phyloP scores from a whole-genome alignment of 257 asterid genomes.

The Nicotiana knightiana region DNA sequence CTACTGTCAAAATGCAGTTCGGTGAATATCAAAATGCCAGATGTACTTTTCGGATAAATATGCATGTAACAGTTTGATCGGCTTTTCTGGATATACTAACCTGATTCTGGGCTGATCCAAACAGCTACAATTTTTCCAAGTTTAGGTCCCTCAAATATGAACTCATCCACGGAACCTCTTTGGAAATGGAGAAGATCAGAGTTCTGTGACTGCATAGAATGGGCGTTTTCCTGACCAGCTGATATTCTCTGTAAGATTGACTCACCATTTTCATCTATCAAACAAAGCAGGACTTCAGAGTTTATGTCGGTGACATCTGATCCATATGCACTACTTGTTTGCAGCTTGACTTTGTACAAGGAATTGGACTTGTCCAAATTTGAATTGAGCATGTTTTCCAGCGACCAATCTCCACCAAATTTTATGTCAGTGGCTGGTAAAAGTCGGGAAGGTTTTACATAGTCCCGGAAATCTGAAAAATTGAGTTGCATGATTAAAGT shows the following conservation, averaged over 20 bases:
- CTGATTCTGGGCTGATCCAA: conserved; percentile 86
- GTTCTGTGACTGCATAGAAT: conserved; percentile 20
- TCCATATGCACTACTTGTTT: conserved; percentile 59
- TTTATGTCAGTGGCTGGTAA: conserved; percentile 46
- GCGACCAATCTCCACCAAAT: conserved; percentile 27
- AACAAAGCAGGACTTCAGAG: conserved; percentile 58
- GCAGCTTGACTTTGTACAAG: conserved; percentile 50
- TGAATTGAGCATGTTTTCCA: conserved; percentile 24
- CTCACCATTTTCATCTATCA: conserved; percentile 69
- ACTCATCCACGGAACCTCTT: conserved; percentile 65
- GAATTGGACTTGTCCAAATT: conserved; percentile 19
- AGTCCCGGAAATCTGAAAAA: conserved; percentile 71
- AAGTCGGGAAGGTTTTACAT: conserved; percentile 65
- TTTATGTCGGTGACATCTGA: conserved; percentile 59
- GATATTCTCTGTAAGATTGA: conserved; percentile 75
- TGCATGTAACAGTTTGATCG: no score
- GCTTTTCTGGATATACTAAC: conserved; percentile 22
- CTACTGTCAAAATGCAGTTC: background rate
- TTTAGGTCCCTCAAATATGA: conserved; percentile 61
- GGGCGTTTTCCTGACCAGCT: conserved; percentile 20
- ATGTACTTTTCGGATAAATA: background rate
- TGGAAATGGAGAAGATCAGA: conserved; percentile 43
- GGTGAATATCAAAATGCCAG: background rate
- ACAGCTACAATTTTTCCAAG: conserved; percentile 68
- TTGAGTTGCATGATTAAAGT: background rate